Evolutionary conservation across 2,329 filamentous ascomycete genomes (phyloP), one percentile per base, ranked within the genome.

Genomic region (Sporothrix schenckii): DNA sequence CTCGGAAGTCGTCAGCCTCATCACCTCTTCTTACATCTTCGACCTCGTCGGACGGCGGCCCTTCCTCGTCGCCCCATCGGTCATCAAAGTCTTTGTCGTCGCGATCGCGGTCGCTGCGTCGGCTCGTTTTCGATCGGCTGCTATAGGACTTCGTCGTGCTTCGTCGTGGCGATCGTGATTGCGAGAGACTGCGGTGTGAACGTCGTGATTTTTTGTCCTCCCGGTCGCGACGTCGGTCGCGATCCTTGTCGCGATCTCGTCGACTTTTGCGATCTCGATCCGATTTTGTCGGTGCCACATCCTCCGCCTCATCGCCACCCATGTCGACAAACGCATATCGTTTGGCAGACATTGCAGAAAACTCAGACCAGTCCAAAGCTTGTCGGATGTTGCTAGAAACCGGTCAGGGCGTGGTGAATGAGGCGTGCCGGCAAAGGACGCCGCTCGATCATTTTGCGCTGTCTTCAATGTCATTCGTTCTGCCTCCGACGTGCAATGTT

Each of bases 31-130:
- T 14, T 27, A 11, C n/a, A 19, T 80, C 83, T 13, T 11, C 63
- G 1, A 14, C 58, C 1, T 49, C 79, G 10, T 81, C 82, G 4
- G 79, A 77, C 19, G 81, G 81, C 0, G 84, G 82, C n/a, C 54
- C 63, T 75, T 92, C 91, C 76, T 94, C 91, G 75, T 95, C 92
- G 0, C 89, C 92, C 92, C 93, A 96, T 69, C 91, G 84, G 76
- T 93, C 91, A 63, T 93, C 91, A 74, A 91, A 70, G 54, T 66
- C 49, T 56, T 56, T 90, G 73, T 91, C 87, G 47, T 71, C 77
- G 44, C 80, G 79, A 44, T 76, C 60, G 30, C 72, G 76, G 19
- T 68, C 74, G 75, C 75, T 74, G 79, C 77, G 74, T 79, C 72
- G 73, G 80, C 78, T 77, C 79, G 79, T 77, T 76, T 82, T 69